phyloP scores from a whole-genome alignment of 1,284 basidiomycete genomes.

The Boletus sp. region DNA sequence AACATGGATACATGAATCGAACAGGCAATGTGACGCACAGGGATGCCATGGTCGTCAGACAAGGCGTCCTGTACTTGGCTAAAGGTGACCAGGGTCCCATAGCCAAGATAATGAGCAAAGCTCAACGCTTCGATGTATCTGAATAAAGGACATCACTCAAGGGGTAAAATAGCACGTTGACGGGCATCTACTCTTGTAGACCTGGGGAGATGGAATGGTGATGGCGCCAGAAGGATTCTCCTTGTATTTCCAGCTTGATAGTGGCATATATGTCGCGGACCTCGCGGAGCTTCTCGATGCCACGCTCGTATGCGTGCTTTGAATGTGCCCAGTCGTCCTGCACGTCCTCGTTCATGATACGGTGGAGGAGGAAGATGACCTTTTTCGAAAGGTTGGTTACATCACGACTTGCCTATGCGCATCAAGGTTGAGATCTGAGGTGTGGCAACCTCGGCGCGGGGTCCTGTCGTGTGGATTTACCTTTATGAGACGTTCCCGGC shows the following conservation, averaged over 20 bases:
- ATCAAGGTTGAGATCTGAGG: constrained; percentile 8
- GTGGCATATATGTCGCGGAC: constrained; percentile 64
- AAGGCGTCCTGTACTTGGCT: constrained; percentile 65
- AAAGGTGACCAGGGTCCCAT: constrained; percentile 67
- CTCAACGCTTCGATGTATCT: constrained; percentile 88
- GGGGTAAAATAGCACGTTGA: neutral
- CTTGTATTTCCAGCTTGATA: constrained; percentile 62
- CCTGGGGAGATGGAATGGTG: constrained; percentile 74
- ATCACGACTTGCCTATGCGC: constrained; percentile 68
- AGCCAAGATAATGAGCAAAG: constrained; percentile 84
- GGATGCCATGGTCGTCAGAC: constrained; percentile 52
- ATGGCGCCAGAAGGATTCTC: constrained; percentile 79
- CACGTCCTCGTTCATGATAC: constrained; percentile 55
- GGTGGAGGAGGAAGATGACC: constrained; percentile 90
- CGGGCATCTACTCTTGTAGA: constrained; percentile 60
- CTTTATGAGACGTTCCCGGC: constrained; percentile 82
- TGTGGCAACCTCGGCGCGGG: neutral
- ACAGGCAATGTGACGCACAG: constrained; percentile 43
- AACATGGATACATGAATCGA: constrained; percentile 1
- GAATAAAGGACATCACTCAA: constrained; percentile 15
- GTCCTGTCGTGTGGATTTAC: constrained; percentile 35
- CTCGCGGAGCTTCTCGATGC: constrained; percentile 65
- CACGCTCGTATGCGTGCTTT: constrained; percentile 51
- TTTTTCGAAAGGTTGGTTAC: constrained; percentile 93
- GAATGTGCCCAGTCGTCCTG: constrained; percentile 34